A percentile compares a stretch with the other conserved stretches of the same genome.
phyloP scores from a whole-genome alignment of 352 stramenopile genomes.

The Globisporangium carolinianum region DNA sequence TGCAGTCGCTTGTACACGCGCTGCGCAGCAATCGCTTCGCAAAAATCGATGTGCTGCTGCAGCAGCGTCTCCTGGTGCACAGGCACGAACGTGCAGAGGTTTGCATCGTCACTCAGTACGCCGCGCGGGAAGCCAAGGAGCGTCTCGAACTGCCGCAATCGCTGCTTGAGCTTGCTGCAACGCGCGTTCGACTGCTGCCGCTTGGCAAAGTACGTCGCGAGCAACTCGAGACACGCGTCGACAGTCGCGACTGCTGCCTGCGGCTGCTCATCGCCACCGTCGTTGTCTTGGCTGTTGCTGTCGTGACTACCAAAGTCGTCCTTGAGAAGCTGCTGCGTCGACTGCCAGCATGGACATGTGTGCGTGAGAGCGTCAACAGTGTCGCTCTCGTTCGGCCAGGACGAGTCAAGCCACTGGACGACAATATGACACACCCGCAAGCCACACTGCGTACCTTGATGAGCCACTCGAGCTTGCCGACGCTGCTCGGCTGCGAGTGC shows the following conservation, averaged over 20 bases:
- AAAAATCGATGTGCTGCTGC: constrained; percentile 20
- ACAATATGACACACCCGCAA: too few species aligned
- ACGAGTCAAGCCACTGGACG: too few species aligned
- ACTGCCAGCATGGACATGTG: not conserved
- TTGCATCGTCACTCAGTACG: not conserved
- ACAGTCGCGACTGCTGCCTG: not conserved
- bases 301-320: constrained; percentile 5
- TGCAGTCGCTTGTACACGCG: constrained; percentile 28
- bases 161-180: constrained; percentile 5
- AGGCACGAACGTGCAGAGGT: constrained; percentile 21
- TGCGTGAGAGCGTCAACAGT: too few species aligned
- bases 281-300: constrained; percentile 7
- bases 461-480: constrained; percentile 5
- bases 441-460: constrained; percentile 6
- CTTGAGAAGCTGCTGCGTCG: constrained; percentile 2
- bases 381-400: too few species aligned
- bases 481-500: constrained; percentile 2
- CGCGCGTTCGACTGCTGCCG: not conserved
- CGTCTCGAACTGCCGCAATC: constrained; percentile 10
- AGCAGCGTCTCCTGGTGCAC: constrained; percentile 23
- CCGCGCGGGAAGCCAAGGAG: constrained; percentile 3
- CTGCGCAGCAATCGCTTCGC: constrained; percentile 26
- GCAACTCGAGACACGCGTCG: constrained; percentile 4
- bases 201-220: constrained; percentile 6
- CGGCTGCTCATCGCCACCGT: not conserved